A percentile compares a stretch with the other conserved stretches of the same genome.
phyloP scores from a whole-genome alignment of 208 protist species.

The Naegleria fowleri region DNA sequence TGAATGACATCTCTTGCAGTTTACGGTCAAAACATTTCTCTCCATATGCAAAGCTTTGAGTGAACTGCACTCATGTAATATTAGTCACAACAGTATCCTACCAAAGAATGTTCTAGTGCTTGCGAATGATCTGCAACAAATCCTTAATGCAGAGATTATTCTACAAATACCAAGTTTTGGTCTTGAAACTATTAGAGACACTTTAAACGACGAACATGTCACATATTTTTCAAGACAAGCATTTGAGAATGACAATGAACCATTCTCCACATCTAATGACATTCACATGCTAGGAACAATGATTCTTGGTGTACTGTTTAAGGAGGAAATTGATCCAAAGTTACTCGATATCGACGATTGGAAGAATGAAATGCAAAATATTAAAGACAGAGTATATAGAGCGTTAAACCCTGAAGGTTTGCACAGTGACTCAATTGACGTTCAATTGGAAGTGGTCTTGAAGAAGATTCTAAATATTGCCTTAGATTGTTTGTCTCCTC shows the following conservation, averaged over 20 bases:
- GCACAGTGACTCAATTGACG: background rate
- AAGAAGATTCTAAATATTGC: background rate
- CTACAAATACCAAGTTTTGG: background rate
- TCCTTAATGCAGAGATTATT: background rate
- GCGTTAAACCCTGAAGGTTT: background rate
- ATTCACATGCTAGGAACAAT: background rate
- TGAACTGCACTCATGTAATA: background rate
- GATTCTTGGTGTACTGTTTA: background rate
- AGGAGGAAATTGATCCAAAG: background rate
- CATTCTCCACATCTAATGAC: background rate
- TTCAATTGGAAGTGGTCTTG: background rate
- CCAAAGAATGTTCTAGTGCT: background rate
- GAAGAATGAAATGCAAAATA: background rate
- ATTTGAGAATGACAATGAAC: background rate
- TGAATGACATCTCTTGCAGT: background rate
- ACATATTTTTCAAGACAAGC: background rate
- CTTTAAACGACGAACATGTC: background rate
- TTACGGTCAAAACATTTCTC: background rate
- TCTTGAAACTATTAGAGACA: background rate
- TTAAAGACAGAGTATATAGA: background rate
- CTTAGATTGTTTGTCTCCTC: background rate
- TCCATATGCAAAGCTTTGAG: background rate
- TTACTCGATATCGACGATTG: background rate
- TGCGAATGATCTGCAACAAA: background rate
- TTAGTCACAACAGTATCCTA: background rate